Conservation (phyloP, 2,329 filamentous ascomycete species). For the Aureobasidium melanogenum region DNA sequence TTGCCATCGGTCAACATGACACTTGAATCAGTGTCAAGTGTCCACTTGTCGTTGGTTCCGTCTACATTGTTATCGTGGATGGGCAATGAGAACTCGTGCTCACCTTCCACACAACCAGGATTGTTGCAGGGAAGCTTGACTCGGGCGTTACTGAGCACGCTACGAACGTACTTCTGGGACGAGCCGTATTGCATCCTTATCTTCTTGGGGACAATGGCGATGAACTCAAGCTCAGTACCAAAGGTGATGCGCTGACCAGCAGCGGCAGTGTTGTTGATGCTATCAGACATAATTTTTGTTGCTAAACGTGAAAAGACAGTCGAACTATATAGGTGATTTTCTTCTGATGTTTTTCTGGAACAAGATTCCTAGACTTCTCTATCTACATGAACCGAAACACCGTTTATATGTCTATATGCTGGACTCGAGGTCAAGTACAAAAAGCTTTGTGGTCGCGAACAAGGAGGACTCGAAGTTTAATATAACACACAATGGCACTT, state of each 20-base stretch:
- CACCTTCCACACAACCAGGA: not conserved
- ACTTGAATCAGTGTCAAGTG: not conserved
- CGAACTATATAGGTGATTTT: not conserved
- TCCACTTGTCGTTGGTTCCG: not conserved
- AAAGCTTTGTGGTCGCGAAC: not conserved
- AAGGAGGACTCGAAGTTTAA: not conserved
- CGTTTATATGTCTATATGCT: not conserved
- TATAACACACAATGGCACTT: not conserved
- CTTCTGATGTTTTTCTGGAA: not conserved
- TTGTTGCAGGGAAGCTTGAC: not conserved
- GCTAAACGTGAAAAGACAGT: not conserved
- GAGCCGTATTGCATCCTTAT: not conserved
- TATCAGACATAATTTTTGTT: not conserved
- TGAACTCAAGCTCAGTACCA: not conserved
- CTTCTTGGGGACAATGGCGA: not conserved
- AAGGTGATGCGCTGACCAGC: slow-evolving; percentile 5
- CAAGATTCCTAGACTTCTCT: too few relatives aligned
- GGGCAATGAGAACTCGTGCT: not conserved
- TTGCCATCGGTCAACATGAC: not conserved
- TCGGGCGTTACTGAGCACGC: not conserved
- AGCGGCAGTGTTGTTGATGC: not conserved
- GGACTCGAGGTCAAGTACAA: not conserved
- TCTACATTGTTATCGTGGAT: not conserved
- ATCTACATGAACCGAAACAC: not conserved
- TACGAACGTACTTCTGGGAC: not conserved